A percentile compares a stretch with the other conserved stretches of the same genome.
Conservation (phyloP, 192 early-diverging fungal species). For the Kappamyces sp. region DNA sequence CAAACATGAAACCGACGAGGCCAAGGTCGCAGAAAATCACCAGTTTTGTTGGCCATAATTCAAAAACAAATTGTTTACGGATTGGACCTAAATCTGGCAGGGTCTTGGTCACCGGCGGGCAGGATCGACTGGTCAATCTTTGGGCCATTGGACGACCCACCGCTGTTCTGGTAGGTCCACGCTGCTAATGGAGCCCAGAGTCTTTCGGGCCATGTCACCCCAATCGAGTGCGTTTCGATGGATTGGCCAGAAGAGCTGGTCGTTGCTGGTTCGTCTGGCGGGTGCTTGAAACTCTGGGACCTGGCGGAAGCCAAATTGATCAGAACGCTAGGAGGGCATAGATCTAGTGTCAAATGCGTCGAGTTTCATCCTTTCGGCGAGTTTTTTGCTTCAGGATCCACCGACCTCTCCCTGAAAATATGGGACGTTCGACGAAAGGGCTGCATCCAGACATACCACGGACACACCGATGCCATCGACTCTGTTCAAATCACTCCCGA, state of each 20-base stretch:
- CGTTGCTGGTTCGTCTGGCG: conserved; percentile 44
- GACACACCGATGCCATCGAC: conserved; percentile 26
- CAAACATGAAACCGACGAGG: too few relatives aligned
- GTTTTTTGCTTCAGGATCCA: conserved; percentile 58
- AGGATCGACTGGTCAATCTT: conserved; percentile 48
- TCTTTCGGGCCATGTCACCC: conserved; percentile 33
- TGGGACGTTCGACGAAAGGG: conserved; percentile 60
- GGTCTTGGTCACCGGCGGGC: conserved; percentile 53
- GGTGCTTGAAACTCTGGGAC: conserved; percentile 60
- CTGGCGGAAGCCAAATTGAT: conserved; percentile 57
- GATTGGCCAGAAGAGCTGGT: conserved; percentile 58
- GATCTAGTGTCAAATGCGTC: conserved; percentile 29
- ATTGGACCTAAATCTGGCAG: conserved; percentile 51
- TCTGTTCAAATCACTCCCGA: conserved; percentile 51
- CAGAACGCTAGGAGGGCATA: conserved; percentile 50
- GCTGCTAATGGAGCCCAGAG: neutral
- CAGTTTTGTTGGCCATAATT: conserved; percentile 38
- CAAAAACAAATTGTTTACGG: conserved; percentile 38
- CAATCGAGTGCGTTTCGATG: conserved; percentile 46
- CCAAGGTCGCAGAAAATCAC: neutral
- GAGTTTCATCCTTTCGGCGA: conserved; percentile 67
- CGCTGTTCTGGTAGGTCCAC: conserved; percentile 36
- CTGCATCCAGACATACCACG: conserved; percentile 58
- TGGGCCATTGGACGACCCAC: conserved; percentile 50
- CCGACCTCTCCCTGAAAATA: conserved; percentile 47